Conservation (phyloP, 2,329 filamentous ascomycete species). For the Calonectria leucothoes region DNA sequence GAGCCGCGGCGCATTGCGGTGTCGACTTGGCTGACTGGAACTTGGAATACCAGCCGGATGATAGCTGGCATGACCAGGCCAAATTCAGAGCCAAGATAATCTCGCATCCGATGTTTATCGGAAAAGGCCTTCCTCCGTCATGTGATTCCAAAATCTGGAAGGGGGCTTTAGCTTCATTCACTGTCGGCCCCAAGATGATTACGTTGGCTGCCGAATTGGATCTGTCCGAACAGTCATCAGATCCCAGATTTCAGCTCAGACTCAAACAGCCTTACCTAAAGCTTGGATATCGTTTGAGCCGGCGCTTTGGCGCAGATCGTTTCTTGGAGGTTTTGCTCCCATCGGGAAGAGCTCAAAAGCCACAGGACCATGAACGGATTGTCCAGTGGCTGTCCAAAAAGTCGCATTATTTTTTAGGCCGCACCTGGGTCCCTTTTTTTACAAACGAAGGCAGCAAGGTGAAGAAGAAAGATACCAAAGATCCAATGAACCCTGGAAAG, state of each 20-base stretch:
- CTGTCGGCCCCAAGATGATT: slow-evolving; percentile 50
- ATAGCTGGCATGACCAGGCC: slow-evolving; percentile 57
- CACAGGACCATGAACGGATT: slow-evolving; percentile 45
- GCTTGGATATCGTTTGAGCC: slow-evolving; percentile 61
- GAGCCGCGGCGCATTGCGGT: slow-evolving; percentile 59
- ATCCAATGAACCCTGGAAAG: slow-evolving; percentile 39
- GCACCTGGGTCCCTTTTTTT: slow-evolving; percentile 62
- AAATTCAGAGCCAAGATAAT: slow-evolving; percentile 56
- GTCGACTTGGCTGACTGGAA: slow-evolving; percentile 52
- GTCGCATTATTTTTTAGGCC: slow-evolving; percentile 57
- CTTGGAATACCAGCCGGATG: slow-evolving; percentile 48
- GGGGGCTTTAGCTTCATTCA: slow-evolving; percentile 52
- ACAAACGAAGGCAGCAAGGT: slow-evolving; percentile 54
- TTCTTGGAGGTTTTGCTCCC: slow-evolving; percentile 69
- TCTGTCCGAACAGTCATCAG: slow-evolving; percentile 47
- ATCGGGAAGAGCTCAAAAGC: slow-evolving; percentile 47
- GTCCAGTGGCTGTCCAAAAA: slow-evolving; percentile 42
- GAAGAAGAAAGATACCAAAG: slow-evolving; percentile 36
- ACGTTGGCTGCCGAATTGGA: slow-evolving; percentile 57
- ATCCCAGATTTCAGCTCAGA: slow-evolving; percentile 57
- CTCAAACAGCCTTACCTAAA: slow-evolving; percentile 63
- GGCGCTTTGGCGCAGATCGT: slow-evolving; percentile 68
- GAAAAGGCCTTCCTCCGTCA: slow-evolving; percentile 60
- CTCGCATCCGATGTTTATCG: slow-evolving; percentile 52
- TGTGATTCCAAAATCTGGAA: slow-evolving; percentile 59